Conservation (phyloP, 2,329 filamentous ascomycete species). For the Cadophora sp. region DNA sequence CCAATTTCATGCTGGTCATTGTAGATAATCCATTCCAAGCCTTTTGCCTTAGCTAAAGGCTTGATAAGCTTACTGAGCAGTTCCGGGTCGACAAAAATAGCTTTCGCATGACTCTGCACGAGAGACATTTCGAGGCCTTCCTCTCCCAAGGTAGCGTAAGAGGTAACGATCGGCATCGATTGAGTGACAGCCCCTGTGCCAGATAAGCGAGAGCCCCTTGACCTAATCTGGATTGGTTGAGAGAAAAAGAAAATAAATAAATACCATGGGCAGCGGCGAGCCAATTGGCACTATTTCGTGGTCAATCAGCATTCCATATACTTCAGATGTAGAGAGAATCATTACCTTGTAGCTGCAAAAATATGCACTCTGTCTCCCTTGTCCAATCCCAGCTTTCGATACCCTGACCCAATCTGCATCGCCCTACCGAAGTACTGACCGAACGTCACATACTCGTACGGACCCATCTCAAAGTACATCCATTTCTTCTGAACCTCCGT, state of each 20-base stretch:
- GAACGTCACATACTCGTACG: conserved; percentile 78
- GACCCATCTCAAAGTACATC: conserved; percentile 83
- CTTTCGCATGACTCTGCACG: conserved; percentile 76
- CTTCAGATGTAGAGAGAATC: not conserved
- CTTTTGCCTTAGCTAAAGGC: conserved; percentile 61
- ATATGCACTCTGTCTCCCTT: conserved; percentile 75
- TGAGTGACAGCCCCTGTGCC: conserved; percentile 65
- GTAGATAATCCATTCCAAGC: conserved; percentile 59
- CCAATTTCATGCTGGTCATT: conserved; percentile 56
- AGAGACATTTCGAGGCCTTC: conserved; percentile 86
- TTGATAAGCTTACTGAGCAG: conserved; percentile 67
- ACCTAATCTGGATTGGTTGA: not conserved
- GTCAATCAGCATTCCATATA: not conserved
- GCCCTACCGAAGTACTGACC: conserved; percentile 75
- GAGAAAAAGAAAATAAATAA: conserved; percentile 3
- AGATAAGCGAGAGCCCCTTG: conserved; percentile 24
- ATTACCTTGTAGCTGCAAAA: conserved; percentile 71
- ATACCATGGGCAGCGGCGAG: conserved; percentile 55
- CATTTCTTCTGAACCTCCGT: conserved; percentile 83
- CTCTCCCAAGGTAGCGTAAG: conserved; percentile 89
- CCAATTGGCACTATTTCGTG: conserved; percentile 48
- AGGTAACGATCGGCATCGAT: conserved; percentile 89
- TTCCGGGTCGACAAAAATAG: conserved; percentile 86
- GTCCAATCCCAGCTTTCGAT: conserved; percentile 73
- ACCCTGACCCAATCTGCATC: conserved; percentile 70